Evolutionary conservation across 257 asterid genomes (phyloP).

Genomic region (Phtheirospermum japonicum): DNA sequence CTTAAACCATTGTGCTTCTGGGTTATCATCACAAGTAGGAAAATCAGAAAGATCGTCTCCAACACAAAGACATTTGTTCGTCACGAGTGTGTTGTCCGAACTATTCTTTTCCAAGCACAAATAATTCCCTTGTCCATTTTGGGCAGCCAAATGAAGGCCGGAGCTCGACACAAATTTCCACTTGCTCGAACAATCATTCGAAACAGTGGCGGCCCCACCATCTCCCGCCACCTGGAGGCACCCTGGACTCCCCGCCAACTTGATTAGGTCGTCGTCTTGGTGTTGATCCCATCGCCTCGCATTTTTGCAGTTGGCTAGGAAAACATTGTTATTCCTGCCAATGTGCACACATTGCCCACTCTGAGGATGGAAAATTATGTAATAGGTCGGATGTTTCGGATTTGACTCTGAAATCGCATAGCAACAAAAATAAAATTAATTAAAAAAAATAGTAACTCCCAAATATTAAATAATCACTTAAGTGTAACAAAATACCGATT

Average conservation of each 20-base stretch:
- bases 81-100: slow-evolving; percentile 28
- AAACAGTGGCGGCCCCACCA: slow-evolving; percentile 32
- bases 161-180: slow-evolving; percentile 51
- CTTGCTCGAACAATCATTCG: slow-evolving; percentile 39
- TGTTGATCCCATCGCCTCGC: slow-evolving; percentile 41
- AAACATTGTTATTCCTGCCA: not conserved
- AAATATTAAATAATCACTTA: no score
- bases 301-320: slow-evolving; percentile 31
- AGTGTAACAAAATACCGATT: no score
- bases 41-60: slow-evolving; percentile 36
- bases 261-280: slow-evolving; percentile 38
- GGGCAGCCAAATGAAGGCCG: slow-evolving; percentile 45
- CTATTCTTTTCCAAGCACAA: slow-evolving; percentile 57
- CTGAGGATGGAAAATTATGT: slow-evolving; percentile 51
- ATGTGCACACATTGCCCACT: slow-evolving; percentile 49
- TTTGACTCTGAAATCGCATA: slow-evolving; percentile 16
- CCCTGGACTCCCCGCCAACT: slow-evolving; percentile 26
- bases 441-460: no score
- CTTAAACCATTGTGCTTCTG: slow-evolving; percentile 67
- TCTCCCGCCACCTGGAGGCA: slow-evolving; percentile 45
- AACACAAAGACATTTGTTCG: slow-evolving; percentile 52
- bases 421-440: no score
- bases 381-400: slow-evolving; percentile 26
- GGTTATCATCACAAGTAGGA: slow-evolving; percentile 47
- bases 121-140: slow-evolving; percentile 34